A percentile compares a stretch with the other conserved stretches of the same genome.
Evolutionary conservation across 1,139 yeast genomes (phyloP).

Genomic region (Geotrichum klebahnii): DNA sequence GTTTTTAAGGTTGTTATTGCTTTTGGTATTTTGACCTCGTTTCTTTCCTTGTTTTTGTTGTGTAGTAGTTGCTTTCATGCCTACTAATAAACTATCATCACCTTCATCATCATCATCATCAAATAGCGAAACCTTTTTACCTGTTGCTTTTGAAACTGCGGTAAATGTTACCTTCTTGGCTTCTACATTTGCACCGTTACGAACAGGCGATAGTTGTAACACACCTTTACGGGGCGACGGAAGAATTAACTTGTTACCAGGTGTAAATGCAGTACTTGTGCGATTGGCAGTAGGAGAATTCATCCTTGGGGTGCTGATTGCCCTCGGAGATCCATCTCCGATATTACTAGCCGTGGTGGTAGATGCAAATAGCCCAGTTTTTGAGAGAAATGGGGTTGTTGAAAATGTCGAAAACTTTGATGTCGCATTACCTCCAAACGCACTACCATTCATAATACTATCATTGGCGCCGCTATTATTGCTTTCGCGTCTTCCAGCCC

Average conservation of each 20-base stretch:
- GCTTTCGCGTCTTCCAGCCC: no score
- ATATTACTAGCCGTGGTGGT: no score
- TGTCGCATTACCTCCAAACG: not conserved
- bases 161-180: not conserved
- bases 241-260: not conserved
- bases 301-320: not conserved
- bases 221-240: constrained; percentile 1
- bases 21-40: not conserved
- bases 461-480: not conserved
- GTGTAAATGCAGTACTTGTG: not conserved
- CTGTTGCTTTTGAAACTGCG: constrained; percentile 7
- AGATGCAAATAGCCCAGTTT: not conserved
- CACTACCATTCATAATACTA: no score
- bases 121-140: constrained; percentile 14
- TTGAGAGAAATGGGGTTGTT: constrained; percentile 19
- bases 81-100: not conserved
- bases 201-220: constrained; percentile 9
- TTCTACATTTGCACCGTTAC: not conserved
- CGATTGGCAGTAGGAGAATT: not conserved
- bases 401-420: constrained; percentile 17
- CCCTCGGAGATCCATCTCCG: not conserved
- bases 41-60: not conserved
- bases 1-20: not conserved
- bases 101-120: constrained; percentile 16
- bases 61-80: not conserved